A percentile compares a stretch with the other conserved stretches of the same genome.
phyloP scores from a whole-genome alignment of 495 filamentous ascomycete species.

The Glutinoglossum americanum region DNA sequence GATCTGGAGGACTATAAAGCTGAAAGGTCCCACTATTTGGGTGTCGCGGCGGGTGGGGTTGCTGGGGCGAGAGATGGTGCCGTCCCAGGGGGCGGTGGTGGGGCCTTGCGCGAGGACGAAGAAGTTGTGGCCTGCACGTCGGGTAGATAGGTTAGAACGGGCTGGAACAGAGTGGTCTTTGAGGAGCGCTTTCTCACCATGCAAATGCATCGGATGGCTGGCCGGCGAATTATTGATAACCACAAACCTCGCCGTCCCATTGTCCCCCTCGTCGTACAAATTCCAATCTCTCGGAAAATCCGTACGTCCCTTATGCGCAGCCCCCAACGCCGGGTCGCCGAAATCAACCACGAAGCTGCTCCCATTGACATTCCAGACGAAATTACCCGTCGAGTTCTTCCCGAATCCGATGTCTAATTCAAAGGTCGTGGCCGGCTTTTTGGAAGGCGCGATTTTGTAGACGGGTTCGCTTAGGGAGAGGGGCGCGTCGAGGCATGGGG shows the following conservation, averaged over 20 bases:
- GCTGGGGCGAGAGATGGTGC: neutral
- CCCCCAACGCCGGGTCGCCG: conserved; percentile 33
- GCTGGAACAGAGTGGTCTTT: too few species aligned
- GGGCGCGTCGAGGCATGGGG: conserved; percentile 16
- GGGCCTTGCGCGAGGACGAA: conserved; percentile 28
- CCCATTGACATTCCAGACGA: conserved; percentile 35
- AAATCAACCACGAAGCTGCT: conserved; percentile 33
- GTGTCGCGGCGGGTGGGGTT: conserved; percentile 39
- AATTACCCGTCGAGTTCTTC: conserved; percentile 27
- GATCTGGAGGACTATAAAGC: conserved; percentile 3
- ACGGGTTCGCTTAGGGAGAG: conserved; percentile 27
- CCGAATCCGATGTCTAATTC: conserved; percentile 26
- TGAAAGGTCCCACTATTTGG: conserved; percentile 23
- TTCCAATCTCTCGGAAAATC: conserved; percentile 29
- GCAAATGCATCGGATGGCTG: conserved; percentile 27
- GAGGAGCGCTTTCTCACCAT: conserved; percentile 8
- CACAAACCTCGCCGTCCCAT: conserved; percentile 31
- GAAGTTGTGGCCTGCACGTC: conserved; percentile 29
- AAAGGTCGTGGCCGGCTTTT: conserved; percentile 25
- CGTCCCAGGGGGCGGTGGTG: conserved; percentile 10
- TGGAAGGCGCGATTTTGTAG: conserved; percentile 23
- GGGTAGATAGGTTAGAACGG: too few species aligned
- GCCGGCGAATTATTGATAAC: conserved; percentile 25
- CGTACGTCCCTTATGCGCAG: conserved; percentile 17
- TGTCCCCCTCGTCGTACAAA: conserved; percentile 31